Conservation (phyloP, 805 yeast genomes). For the Kodamaea nitidulidarum region DNA sequence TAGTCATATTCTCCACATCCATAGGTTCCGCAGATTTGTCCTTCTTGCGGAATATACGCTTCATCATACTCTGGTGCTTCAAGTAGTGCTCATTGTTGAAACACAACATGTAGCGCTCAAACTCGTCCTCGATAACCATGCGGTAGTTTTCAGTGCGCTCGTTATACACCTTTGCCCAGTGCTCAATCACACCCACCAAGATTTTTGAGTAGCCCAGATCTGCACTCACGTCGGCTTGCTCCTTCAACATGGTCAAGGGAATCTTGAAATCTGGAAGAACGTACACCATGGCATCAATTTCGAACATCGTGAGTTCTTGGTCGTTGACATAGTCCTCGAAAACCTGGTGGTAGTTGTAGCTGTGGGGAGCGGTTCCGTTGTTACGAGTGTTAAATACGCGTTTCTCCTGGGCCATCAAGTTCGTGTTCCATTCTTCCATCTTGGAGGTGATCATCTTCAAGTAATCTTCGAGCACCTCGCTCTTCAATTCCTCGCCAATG, state of each 20-base stretch:
- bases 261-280: slow-evolving; percentile 77
- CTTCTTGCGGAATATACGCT: slow-evolving; percentile 28
- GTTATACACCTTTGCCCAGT: slow-evolving; percentile 59
- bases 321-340: slow-evolving; percentile 37
- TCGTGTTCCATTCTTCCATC: slow-evolving; percentile 81
- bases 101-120: slow-evolving; percentile 38
- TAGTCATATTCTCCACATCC: slow-evolving; percentile 39
- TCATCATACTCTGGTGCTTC: slow-evolving; percentile 42
- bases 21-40: slow-evolving; percentile 10
- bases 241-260: slow-evolving; percentile 79
- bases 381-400: slow-evolving; percentile 59
- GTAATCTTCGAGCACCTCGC: slow-evolving; percentile 72
- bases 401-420: slow-evolving; percentile 63
- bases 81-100: slow-evolving; percentile 37
- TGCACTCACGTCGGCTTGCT: slow-evolving; percentile 84
- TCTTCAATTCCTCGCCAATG: slow-evolving; percentile 69
- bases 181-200: slow-evolving; percentile 70
- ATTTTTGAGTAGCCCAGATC: slow-evolving; percentile 79
- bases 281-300: slow-evolving; percentile 42
- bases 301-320: slow-evolving; percentile 30
- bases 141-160: slow-evolving; percentile 64
- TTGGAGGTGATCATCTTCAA: slow-evolving; percentile 64
- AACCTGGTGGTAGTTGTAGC: slow-evolving; percentile 51
- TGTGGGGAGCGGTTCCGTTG: slow-evolving; percentile 63
- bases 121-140: slow-evolving; percentile 44